Conservation (phyloP, 768 basidiomycete species). For the Phylloporus sp. region DNA sequence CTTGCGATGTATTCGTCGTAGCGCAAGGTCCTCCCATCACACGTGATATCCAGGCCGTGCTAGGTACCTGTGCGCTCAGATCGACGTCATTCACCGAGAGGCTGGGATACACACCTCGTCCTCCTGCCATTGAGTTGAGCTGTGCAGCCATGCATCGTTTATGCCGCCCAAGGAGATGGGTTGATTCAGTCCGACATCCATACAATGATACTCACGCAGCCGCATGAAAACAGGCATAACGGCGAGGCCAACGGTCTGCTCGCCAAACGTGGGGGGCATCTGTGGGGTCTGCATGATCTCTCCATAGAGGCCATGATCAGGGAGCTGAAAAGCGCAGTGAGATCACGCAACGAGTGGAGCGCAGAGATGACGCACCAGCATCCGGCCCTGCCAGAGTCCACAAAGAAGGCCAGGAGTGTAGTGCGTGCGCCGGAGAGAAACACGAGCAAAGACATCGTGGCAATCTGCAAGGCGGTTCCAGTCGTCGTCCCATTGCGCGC, state of each 20-base stretch:
- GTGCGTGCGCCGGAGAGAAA: conserved; percentile 29
- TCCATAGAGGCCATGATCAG: conserved; percentile 16
- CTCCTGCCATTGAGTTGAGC: conserved; percentile 13
- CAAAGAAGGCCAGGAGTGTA: conserved; percentile 51
- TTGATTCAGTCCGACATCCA: conserved; percentile 35
- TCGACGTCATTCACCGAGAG: neutral
- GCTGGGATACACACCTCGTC: conserved; percentile 22
- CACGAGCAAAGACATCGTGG: conserved; percentile 31
- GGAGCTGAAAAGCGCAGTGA: conserved; percentile 12
- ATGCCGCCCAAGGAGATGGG: conserved; percentile 35
- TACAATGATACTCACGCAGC: conserved; percentile 51
- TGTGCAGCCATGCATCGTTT: conserved; percentile 41
- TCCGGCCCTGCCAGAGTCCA: conserved; percentile 62
- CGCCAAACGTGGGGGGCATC: conserved; percentile 31
- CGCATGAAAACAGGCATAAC: conserved; percentile 57
- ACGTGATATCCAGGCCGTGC: conserved; percentile 22
- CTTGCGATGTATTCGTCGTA: conserved; percentile 44
- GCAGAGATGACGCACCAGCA: conserved; percentile 45
- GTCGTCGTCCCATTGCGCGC: conserved; percentile 50
- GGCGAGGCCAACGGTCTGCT: conserved; percentile 33
- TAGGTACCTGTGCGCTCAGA: conserved; percentile 2
- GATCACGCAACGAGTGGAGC: neutral
- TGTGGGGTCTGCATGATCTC: conserved; percentile 19
- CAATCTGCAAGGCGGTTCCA: conserved; percentile 55
- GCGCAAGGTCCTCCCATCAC: conserved; percentile 20